Conservation (phyloP, 768 basidiomycete genomes). For the Tricholoma sp. region DNA sequence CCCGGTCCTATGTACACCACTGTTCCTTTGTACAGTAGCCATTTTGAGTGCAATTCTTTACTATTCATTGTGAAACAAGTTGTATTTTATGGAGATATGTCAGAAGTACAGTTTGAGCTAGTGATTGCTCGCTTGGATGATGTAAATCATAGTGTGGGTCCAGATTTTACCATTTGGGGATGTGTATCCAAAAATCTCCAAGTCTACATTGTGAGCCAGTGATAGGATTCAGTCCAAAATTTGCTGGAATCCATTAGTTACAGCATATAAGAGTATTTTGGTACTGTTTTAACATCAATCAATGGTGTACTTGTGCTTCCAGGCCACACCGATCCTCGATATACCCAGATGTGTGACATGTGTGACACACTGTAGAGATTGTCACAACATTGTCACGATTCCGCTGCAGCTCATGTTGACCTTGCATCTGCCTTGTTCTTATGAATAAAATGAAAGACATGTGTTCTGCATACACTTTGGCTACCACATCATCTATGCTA, state of each 20-base stretch:
- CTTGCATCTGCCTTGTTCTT: too few species aligned
- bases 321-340: too few species aligned
- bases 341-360: too few species aligned
- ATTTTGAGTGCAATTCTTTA: not conserved
- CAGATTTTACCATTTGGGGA: not conserved
- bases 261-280: too few species aligned
- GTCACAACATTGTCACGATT: too few species aligned
- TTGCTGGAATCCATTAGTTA: too few species aligned
- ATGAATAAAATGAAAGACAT: too few species aligned
- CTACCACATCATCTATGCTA: not conserved
- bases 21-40: conserved; percentile 6
- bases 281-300: too few species aligned
- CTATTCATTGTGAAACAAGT: not conserved
- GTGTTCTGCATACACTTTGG: not conserved
- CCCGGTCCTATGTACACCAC: conserved; percentile 4
- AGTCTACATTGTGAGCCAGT: not conserved
- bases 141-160: not conserved
- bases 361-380: too few species aligned
- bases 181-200: not conserved
- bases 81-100: not conserved
- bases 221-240: too few species aligned
- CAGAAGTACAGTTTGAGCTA: not conserved
- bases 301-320: too few species aligned
- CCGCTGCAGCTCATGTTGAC: too few species aligned
- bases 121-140: not conserved